Percentiles rank a stretch among this genome's conserved stretches.
Evolutionary conservation across 2,329 filamentous ascomycete genomes (phyloP).

Genomic region (Trichoderma gracile): DNA sequence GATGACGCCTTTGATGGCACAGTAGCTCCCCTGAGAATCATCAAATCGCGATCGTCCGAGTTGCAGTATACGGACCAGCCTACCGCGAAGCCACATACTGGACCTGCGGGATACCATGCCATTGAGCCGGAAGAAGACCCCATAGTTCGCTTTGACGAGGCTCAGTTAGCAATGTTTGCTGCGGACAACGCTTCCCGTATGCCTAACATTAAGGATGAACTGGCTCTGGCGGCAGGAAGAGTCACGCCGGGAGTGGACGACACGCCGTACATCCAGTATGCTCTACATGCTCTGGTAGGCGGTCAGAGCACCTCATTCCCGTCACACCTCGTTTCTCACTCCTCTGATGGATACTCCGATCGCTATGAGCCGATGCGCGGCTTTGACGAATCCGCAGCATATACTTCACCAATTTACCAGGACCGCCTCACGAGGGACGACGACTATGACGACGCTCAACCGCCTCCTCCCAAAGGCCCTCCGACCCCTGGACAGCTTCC

Average conservation of each 20-base stretch:
- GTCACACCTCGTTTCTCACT: slow-evolving; percentile 50
- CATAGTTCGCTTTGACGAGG: slow-evolving; percentile 43
- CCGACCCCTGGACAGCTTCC: background rate
- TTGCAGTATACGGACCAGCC: slow-evolving; percentile 48
- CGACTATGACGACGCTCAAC: background rate
- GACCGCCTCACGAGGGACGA: background rate
- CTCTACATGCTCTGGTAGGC: slow-evolving; percentile 81
- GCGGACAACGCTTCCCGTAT: slow-evolving; percentile 38
- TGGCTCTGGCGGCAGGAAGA: slow-evolving; percentile 51
- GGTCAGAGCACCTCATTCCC: slow-evolving; percentile 64
- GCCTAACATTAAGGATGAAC: slow-evolving; percentile 52
- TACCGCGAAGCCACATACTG: slow-evolving; percentile 36
- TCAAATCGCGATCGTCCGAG: slow-evolving; percentile 42
- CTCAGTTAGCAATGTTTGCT: slow-evolving; percentile 44
- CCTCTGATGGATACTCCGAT: slow-evolving; percentile 37
- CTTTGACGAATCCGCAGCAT: slow-evolving; percentile 25
- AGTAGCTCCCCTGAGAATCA: slow-evolving; percentile 38
- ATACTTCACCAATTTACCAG: background rate
- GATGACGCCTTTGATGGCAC: slow-evolving; percentile 33
- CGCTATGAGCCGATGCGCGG: slow-evolving; percentile 35
- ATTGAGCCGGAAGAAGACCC: slow-evolving; percentile 6
- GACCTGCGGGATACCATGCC: slow-evolving; percentile 28
- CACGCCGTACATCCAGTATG: slow-evolving; percentile 84
- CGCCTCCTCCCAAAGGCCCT: background rate
- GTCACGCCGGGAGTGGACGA: slow-evolving; percentile 80